phyloP scores from a whole-genome alignment of 2,329 filamentous ascomycete species.

The Cordyceps farinosa region DNA sequence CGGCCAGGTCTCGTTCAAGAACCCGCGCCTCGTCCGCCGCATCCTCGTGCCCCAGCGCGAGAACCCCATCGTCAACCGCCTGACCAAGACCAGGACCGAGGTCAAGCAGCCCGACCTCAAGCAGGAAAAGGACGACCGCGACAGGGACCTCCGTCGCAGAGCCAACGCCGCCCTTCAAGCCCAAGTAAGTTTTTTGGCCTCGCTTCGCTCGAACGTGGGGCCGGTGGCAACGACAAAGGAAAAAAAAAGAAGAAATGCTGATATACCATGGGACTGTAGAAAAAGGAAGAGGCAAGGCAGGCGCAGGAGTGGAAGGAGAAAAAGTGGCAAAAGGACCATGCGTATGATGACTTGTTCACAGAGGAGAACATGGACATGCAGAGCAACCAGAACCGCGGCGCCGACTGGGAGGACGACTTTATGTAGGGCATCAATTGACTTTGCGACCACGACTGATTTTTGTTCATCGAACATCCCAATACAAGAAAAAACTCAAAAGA shows the following conservation, averaged over 20 bases:
- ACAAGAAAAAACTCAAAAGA: no score
- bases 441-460: no score
- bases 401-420: slow-evolving; percentile 85
- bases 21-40: slow-evolving; percentile 66
- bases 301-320: slow-evolving; percentile 80
- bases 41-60: slow-evolving; percentile 76
- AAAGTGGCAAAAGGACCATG: slow-evolving; percentile 96
- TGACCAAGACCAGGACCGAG: slow-evolving; percentile 94
- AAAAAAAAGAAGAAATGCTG: background rate
- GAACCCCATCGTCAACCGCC: slow-evolving; percentile 90
- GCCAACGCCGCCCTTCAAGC: slow-evolving; percentile 62
- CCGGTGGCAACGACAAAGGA: background rate
- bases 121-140: slow-evolving; percentile 74
- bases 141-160: slow-evolving; percentile 66
- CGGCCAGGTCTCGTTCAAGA: slow-evolving; percentile 93
- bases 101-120: slow-evolving; percentile 73
- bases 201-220: background rate
- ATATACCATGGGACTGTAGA: slow-evolving; percentile 40
- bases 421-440: slow-evolving; percentile 54
- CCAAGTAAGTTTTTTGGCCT: slow-evolving; percentile 45
- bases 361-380: slow-evolving; percentile 73
- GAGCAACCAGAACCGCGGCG: slow-evolving; percentile 81
- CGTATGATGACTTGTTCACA: slow-evolving; percentile 87
- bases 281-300: slow-evolving; percentile 70
- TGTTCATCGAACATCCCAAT: no score